A percentile compares a stretch with the other conserved stretches of the same genome.
Evolutionary conservation across 2,329 filamentous ascomycete genomes (phyloP).

Genomic region (Trichoderma sp.): DNA sequence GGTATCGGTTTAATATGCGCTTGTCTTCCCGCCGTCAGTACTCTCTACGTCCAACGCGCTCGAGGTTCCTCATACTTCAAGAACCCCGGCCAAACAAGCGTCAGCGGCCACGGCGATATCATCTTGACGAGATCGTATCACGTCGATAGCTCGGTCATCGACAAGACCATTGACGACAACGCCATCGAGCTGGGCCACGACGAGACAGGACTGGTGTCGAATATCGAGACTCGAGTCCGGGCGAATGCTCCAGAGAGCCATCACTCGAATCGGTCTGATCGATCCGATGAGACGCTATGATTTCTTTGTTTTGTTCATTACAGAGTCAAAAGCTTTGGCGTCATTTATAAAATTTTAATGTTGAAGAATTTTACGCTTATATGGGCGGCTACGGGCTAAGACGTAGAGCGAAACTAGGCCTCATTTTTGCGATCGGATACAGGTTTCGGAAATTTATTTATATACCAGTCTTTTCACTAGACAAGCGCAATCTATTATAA

Average conservation of each 20-base stretch:
- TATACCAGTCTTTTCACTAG: background rate
- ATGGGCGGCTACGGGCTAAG: background rate
- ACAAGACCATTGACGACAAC: constrained; percentile 23
- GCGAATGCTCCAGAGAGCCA: background rate
- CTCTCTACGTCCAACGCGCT: constrained; percentile 27
- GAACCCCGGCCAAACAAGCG: constrained; percentile 27
- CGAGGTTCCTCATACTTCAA: constrained; percentile 32
- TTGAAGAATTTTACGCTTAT: background rate
- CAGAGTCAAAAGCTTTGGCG: background rate
- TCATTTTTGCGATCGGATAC: background rate
- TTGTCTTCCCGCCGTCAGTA: constrained; percentile 36
- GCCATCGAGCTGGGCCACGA: constrained; percentile 30
- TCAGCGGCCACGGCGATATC: constrained; percentile 32
- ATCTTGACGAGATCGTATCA: constrained; percentile 36
- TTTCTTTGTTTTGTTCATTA: background rate
- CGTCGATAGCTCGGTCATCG: constrained; percentile 30
- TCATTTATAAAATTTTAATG: too few relatives aligned
- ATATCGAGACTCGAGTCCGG: constrained; percentile 25
- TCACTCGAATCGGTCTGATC: constrained; percentile 2
- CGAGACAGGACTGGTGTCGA: constrained; percentile 30
- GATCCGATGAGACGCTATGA: background rate
- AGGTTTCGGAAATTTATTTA: background rate
- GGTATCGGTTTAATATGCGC: constrained; percentile 38
- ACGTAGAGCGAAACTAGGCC: background rate
- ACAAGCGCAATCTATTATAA: background rate